phyloP scores from a whole-genome alignment of 176 grass and related monocot species.

The Rhynchospora tenuis region DNA sequence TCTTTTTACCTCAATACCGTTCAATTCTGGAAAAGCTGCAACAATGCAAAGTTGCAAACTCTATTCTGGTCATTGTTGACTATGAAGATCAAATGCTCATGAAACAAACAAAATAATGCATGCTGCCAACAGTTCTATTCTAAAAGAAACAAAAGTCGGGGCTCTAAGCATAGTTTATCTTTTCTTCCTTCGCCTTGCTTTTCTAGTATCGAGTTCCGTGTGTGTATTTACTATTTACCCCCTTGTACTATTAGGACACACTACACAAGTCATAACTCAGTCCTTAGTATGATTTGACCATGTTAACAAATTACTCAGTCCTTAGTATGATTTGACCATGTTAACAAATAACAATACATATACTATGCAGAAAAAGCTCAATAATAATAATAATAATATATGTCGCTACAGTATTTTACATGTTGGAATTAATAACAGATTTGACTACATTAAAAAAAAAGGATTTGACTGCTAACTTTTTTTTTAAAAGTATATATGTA shows the following conservation, averaged over 20 bases:
- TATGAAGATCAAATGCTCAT: not conserved
- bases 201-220: not conserved
- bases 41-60: not conserved
- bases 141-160: not conserved
- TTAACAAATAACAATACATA: too few species aligned
- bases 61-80: not conserved
- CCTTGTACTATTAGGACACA: not conserved
- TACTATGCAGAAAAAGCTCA: too few species aligned
- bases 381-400: too few species aligned
- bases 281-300: not conserved
- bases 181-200: not conserved
- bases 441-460: too few species aligned
- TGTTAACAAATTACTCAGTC: too few species aligned
- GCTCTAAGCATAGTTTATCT: not conserved
- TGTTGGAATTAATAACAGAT: too few species aligned
- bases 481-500: too few species aligned
- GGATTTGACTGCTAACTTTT: too few species aligned
- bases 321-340: not conserved
- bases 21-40: constrained; percentile 8
- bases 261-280: not conserved
- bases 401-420: too few species aligned
- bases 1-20: not conserved
- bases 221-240: not conserved
- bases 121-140: not conserved
- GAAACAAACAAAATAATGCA: not conserved